Base-by-base conservation (phyloP, 108 stramenopile species). In the Nitzschia sp. region DNA sequence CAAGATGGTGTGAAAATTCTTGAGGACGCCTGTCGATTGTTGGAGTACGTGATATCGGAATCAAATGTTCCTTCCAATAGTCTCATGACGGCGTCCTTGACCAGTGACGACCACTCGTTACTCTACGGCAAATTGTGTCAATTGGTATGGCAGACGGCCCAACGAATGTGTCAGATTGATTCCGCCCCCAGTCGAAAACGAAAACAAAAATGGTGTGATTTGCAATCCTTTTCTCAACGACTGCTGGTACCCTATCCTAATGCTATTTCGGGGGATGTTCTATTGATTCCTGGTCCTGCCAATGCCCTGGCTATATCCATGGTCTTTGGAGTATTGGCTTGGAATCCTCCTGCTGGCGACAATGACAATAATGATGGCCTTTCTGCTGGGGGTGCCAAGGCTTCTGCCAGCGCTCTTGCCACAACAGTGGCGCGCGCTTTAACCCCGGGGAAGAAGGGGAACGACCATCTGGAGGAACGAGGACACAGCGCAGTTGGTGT, bases 321-420 rank as follows among this genome's bases (percentile, higher is more conserved):
- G 46, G 69, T 77, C 13, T 77, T 70, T 57, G 76, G 69, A 0
- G 68, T 68, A 5, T 62, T 77, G 35, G 59, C 66, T 17, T 49
- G 70, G 42, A 75, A 83, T 56, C 36, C 46, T 25, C 66, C 74
- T 26, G 66, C 68, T 2, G 36, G 56, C n/a, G 58, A 49, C 55
- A 69, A 47, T 24, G 59, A 46, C 15, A 71, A 61, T n/a, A 15
- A 26, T 18, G 29, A 13, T 27, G 45, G 8, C 54, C 42, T 49
- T n/a, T 0, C 48, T 30, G 5, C 18, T 47, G 29, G 27, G 1
- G 57, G 21, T 17, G 46, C 75, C 15, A 82, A 77, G 25, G 78
- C 79, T 19, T 71, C 76, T 11, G 83, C 83, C 11, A 76, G 67
- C 42, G 76, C 76, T 25, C 30, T 80, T 32, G 79, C 73, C 47